phyloP scores from a whole-genome alignment of 176 grass and related monocot species.

The Puccinellia tenuiflora region DNA sequence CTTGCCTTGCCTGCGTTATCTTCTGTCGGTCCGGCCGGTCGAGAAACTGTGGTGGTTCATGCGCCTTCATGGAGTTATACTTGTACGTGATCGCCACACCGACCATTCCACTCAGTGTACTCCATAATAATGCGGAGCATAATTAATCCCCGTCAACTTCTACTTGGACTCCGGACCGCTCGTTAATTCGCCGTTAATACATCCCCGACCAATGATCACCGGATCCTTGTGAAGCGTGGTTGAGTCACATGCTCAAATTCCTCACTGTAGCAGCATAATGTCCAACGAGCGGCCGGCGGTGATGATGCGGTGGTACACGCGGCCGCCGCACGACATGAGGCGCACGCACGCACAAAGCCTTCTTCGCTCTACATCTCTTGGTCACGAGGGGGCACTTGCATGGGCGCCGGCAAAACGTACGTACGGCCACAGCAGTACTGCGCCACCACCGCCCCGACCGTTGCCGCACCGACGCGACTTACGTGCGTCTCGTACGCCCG shows the following conservation, averaged over 20 bases:
- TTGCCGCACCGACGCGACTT: not conserved
- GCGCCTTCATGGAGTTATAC: too few species aligned
- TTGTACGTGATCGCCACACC: not conserved
- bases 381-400: not conserved
- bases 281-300: too few species aligned
- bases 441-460: not conserved
- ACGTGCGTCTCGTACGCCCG: not conserved
- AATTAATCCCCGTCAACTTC: not conserved
- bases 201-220: not conserved
- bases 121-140: too few species aligned
- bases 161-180: not conserved
- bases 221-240: not conserved
- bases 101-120: not conserved
- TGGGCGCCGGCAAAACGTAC: not conserved
- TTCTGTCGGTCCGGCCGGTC: not conserved
- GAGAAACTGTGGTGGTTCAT: not conserved
- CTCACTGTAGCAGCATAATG: not conserved
- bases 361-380: too few species aligned
- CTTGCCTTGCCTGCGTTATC: not conserved
- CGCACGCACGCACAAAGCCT: not conserved
- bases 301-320: too few species aligned
- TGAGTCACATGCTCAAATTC: not conserved
- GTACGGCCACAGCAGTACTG: not conserved
- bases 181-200: not conserved
- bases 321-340: not conserved